Percentiles rank a stretch among this genome's conserved stretches.
These are phyloP conservation scores for Mortierella sp. DNA, from an alignment of 371 early-diverging fungal genomes.

Conservation along the genomic window DNA sequence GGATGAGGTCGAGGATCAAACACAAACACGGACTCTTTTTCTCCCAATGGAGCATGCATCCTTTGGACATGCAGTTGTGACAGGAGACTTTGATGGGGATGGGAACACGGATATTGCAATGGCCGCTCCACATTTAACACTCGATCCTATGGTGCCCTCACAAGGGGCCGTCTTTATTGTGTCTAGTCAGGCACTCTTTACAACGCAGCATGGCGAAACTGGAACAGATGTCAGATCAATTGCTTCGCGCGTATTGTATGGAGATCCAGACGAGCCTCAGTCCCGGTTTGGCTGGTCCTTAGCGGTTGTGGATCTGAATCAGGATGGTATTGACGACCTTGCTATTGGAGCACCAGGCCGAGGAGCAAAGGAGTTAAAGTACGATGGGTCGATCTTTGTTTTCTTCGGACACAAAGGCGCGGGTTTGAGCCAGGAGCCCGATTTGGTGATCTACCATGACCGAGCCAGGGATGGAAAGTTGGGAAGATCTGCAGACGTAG, in stretches of 20 bases:
- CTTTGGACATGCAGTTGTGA: slow-evolving; percentile 71
- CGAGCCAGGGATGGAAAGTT: slow-evolving; percentile 18
- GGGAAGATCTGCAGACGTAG: slow-evolving; percentile 23
- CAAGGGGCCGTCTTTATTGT: slow-evolving; percentile 77
- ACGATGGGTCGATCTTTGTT: slow-evolving; percentile 71
- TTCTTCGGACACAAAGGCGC: slow-evolving; percentile 70
- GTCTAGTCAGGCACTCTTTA: slow-evolving; percentile 26
- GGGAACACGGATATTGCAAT: slow-evolving; percentile 71
- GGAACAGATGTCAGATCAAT: slow-evolving; percentile 53
- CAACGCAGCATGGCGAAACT: slow-evolving; percentile 2
- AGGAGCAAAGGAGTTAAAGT: slow-evolving; percentile 38
- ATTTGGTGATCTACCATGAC: slow-evolving; percentile 56
- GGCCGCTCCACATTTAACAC: slow-evolving; percentile 71
- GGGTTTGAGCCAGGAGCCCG: slow-evolving; percentile 59
- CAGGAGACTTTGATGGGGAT: slow-evolving; percentile 79
- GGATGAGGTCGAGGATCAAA: slow-evolving; percentile 10
- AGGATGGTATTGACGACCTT: slow-evolving; percentile 89
- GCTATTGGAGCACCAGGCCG: slow-evolving; percentile 79
- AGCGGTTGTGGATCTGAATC: slow-evolving; percentile 81
- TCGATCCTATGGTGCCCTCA: slow-evolving; percentile 37
- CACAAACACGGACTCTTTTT: slow-evolving; percentile 50
- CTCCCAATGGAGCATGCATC: slow-evolving; percentile 65
- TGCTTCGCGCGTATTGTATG: slow-evolving; percentile 46
- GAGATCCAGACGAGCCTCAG: slow-evolving; percentile 40
- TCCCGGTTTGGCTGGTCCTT: slow-evolving; percentile 84